phyloP scores from a whole-genome alignment of 805 yeast species.

The Pichia insulana region DNA sequence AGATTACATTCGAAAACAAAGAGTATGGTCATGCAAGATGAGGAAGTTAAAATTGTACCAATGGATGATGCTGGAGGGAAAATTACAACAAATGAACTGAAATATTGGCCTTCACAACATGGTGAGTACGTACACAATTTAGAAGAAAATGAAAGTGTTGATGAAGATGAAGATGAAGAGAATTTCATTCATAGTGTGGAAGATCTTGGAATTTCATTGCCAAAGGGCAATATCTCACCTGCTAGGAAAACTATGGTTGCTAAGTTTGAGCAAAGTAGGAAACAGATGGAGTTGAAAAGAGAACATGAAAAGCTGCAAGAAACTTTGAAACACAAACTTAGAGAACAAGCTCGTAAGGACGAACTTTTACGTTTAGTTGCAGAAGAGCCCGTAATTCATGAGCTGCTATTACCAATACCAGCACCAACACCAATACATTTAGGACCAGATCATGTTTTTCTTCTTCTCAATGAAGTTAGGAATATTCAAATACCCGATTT shows the following conservation, averaged over 20 bases:
- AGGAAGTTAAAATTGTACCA: not conserved
- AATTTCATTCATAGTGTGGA: not conserved
- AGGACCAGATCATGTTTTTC: constrained; percentile 44
- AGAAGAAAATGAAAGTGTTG: not conserved
- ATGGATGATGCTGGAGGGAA: not conserved
- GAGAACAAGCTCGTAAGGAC: constrained; percentile 9
- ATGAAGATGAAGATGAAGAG: not conserved
- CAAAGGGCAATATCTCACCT: constrained; percentile 9
- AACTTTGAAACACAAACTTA: constrained; percentile 6
- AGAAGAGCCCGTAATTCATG: not conserved
- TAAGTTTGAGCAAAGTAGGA: constrained; percentile 10
- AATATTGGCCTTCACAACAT: not conserved
- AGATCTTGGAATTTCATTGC: not conserved
- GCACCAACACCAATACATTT: constrained; percentile 16
- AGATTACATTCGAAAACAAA: constrained; percentile 18
- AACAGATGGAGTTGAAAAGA: constrained; percentile 6
- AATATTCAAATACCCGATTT: constrained; percentile 42
- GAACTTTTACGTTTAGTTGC: not conserved
- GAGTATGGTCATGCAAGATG: constrained; percentile 12
- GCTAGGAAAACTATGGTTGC: constrained; percentile 13
- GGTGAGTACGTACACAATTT: not conserved
- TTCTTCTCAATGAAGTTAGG: constrained; percentile 39
- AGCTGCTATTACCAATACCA: not conserved
- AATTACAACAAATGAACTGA: not conserved
- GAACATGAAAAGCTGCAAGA: constrained; percentile 10